phyloP scores from a whole-genome alignment of 2,329 filamentous ascomycete species.

The Celoporthe dispersa region DNA sequence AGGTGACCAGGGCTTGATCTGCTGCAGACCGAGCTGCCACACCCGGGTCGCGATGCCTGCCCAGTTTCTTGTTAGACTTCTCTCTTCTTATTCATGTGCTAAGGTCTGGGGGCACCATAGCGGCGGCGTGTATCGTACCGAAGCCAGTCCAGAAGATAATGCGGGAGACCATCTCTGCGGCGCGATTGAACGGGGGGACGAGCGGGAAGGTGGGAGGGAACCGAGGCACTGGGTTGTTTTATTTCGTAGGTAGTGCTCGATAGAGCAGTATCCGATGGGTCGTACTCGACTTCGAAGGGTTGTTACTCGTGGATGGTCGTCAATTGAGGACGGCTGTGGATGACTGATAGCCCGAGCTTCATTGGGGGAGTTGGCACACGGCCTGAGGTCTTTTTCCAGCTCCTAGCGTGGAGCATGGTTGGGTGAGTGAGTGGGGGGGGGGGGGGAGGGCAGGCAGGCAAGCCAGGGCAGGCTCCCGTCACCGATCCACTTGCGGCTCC shows the following conservation, averaged over 20 bases:
- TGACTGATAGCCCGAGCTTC: conserved; percentile 21
- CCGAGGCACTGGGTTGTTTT: neutral
- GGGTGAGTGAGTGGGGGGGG: neutral
- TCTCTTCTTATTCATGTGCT: too few relatives aligned
- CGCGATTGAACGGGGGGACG: conserved; percentile 14
- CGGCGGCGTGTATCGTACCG: conserved; percentile 63
- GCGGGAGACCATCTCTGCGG: conserved; percentile 60
- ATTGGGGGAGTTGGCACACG: conserved; percentile 25
- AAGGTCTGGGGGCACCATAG: conserved; percentile 19
- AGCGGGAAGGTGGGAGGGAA: conserved; percentile 22
- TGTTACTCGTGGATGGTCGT: conserved; percentile 2
- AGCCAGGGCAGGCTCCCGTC: conserved; percentile 5
- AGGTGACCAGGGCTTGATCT: conserved; percentile 90
- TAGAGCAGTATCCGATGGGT: conserved; percentile 20
- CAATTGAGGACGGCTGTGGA: conserved; percentile 15
- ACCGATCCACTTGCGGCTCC: conserved; percentile 29
- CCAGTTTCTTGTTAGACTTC: neutral
- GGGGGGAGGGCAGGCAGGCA: conserved; percentile 3
- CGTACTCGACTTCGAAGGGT: conserved; percentile 15
- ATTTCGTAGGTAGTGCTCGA: conserved; percentile 19
- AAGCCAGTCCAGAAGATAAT: conserved; percentile 88
- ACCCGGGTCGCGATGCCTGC: conserved; percentile 87
- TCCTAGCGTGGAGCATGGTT: conserved; percentile 7
- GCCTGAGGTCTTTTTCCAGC: conserved; percentile 29
- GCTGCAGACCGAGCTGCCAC: conserved; percentile 98